Evolutionary conservation across 345 rosid genomes (phyloP), one percentile per base, ranked within the genome.

Genomic region (Salix purpurea): DNA sequence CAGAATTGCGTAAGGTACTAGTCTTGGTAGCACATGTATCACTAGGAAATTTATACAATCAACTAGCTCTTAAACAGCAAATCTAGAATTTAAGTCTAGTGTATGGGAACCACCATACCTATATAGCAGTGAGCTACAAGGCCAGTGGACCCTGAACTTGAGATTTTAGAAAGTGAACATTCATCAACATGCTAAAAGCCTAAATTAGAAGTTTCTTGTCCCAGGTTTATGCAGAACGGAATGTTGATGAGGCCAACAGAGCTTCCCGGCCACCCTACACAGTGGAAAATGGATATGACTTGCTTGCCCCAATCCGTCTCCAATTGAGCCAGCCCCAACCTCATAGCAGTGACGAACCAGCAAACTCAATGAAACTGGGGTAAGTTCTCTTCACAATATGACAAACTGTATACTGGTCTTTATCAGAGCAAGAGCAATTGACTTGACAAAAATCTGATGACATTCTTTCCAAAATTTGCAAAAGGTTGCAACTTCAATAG

Each of bases 1-100:
- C 74, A 78, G 91, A 84, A 72, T 75, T 89, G 68, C 83, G 76
- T 44, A 85, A 92, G 94, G 94, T 90, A 90, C 34, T 65, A n/a
- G 30, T 77, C 69, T 68, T 32, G 67, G 24, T 28, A 72, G 26
- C 18, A 24, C 42, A 69, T 26, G 65, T 1, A 76, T 26, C 37
- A 40, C 13, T 67, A 1, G 18, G 24, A 39, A 19, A 74, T 6
- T 6, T 23, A 28, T 58, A 58, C 28, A 58, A n/a, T 34, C 46
- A 66, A 39, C 15, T 28, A 7, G 54, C 15, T 58, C 64, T 32
- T 42, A 30, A 42, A 32, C 23, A 21, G 5, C 21, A n/a, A 52
- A 48, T 23, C 56, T 34, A 26, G 34, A 77, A 46, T 69, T 65
- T 40, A 58, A 66, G 37, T 12, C 73, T 46, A 24, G 26, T 23